Evolutionary conservation across 495 filamentous ascomycete species (phyloP).

Genomic region (Parachaetomium inaequale): DNA sequence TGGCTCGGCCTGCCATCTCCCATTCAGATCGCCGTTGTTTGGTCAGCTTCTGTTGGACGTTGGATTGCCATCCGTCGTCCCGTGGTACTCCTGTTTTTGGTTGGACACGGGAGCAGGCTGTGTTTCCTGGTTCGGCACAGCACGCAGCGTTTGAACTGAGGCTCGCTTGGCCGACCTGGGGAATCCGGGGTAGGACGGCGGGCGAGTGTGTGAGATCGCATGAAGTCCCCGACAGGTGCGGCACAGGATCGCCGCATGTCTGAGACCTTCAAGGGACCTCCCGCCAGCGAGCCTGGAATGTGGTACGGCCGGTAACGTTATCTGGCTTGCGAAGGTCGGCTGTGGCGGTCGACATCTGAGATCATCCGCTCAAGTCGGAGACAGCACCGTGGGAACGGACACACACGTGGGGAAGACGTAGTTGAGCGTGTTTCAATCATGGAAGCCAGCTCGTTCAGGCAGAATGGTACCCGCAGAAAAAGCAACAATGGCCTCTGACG

Average conservation of each 20-base stretch:
- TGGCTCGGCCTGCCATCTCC: too few relatives aligned
- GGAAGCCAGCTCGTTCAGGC: background rate
- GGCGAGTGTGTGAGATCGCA: background rate
- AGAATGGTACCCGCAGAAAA: background rate
- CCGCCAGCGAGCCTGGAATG: background rate
- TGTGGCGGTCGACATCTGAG: too few relatives aligned
- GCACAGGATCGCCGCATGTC: constrained; percentile 11
- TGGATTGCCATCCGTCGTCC: background rate
- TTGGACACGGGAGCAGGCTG: background rate
- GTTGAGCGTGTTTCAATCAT: background rate
- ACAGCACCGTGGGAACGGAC: background rate
- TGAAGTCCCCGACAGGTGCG: constrained; percentile 8
- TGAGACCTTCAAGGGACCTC: constrained; percentile 7
- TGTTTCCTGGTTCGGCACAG: background rate
- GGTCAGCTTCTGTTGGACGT: too few relatives aligned
- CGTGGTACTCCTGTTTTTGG: background rate
- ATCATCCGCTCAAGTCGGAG: background rate
- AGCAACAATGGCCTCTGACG: background rate
- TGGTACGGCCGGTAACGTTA: too few relatives aligned
- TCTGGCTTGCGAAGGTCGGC: too few relatives aligned
- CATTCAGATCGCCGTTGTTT: too few relatives aligned
- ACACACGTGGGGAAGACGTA: background rate
- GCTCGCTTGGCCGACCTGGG: background rate
- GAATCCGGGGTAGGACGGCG: background rate
- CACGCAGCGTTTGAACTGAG: background rate